Conservation (phyloP, 2,329 filamentous ascomycete species). For the Pseudogymnoascus sp. region DNA sequence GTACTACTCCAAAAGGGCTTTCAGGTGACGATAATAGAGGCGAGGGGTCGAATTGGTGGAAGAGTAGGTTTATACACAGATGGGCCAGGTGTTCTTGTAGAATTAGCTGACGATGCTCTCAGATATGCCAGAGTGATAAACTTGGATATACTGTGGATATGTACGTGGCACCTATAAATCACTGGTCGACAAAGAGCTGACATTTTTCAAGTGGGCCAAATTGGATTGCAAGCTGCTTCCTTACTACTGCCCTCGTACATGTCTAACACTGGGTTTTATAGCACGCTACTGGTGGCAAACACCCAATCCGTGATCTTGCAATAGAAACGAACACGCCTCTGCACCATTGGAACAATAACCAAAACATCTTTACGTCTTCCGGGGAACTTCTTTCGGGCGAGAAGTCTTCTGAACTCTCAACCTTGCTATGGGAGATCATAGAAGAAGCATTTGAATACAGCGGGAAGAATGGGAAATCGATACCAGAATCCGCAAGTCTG, state of each 20-base stretch:
- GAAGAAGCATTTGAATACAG: conserved; percentile 47
- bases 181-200: neutral
- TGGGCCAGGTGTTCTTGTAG: neutral
- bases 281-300: conserved; percentile 20
- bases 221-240: conserved; percentile 48
- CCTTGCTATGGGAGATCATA: conserved; percentile 45
- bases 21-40: conserved; percentile 51
- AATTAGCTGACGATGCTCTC: neutral
- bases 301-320: conserved; percentile 48
- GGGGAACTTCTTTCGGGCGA: conserved; percentile 32
- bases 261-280: conserved; percentile 16
- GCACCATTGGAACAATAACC: conserved; percentile 40
- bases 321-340: conserved; percentile 40
- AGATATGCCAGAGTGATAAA: conserved; percentile 1
- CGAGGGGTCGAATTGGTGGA: conserved; percentile 47
- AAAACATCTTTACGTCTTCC: conserved; percentile 38
- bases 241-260: neutral
- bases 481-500: conserved; percentile 40
- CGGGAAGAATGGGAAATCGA: conserved; percentile 40
- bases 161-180: conserved; percentile 16
- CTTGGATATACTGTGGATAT: conserved; percentile 25
- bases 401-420: conserved; percentile 26
- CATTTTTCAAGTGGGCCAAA: conserved; percentile 41
- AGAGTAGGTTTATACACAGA: conserved; percentile 32
- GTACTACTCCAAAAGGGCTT: conserved; percentile 45